Evolutionary conservation across 192 early-diverging fungal species (phyloP).

Genomic region (Entomortierella parvispora): DNA sequence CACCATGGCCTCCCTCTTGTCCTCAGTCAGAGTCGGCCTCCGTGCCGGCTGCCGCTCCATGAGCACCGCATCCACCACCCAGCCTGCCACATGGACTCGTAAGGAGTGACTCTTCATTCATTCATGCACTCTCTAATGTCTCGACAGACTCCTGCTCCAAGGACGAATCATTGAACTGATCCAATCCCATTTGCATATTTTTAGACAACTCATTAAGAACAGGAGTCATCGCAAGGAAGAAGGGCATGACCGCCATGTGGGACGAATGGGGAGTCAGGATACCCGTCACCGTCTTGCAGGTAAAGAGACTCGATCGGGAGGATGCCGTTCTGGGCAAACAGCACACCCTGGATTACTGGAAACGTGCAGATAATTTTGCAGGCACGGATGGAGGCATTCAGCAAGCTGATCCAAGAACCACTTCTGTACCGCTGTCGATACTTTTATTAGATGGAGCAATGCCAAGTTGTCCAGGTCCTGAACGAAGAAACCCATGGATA

Average conservation of each 20-base stretch:
- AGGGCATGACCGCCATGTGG: conserved; percentile 96
- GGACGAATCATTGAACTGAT: not conserved
- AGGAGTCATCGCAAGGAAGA: conserved; percentile 89
- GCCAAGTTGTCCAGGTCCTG: conserved; percentile 72
- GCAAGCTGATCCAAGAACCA: not conserved
- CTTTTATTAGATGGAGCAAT: conserved; percentile 68
- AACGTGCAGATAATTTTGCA: not conserved
- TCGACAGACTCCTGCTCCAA: not conserved
- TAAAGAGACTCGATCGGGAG: conserved; percentile 32
- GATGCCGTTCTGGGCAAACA: not conserved
- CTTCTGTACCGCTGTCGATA: not conserved
- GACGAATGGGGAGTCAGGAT: conserved; percentile 92
- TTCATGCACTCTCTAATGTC: not conserved
- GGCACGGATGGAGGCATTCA: not conserved
- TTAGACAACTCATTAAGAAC: conserved; percentile 67
- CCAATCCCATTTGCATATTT: not conserved
- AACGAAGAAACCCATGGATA: conserved; percentile 63
- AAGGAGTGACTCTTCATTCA: conserved; percentile 11
- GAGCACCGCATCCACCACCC: conserved; percentile 29
- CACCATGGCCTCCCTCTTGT: conserved; percentile 41
- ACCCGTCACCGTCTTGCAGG: conserved; percentile 91
- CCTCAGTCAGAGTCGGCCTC: conserved; percentile 41
- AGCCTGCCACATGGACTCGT: conserved; percentile 49
- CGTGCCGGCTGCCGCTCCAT: conserved; percentile 39
- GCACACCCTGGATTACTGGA: not conserved